Percentiles rank a stretch among this genome's conserved stretches.
Conservation (phyloP, 371 early-diverging fungal genomes). For the Mucor sp. region DNA sequence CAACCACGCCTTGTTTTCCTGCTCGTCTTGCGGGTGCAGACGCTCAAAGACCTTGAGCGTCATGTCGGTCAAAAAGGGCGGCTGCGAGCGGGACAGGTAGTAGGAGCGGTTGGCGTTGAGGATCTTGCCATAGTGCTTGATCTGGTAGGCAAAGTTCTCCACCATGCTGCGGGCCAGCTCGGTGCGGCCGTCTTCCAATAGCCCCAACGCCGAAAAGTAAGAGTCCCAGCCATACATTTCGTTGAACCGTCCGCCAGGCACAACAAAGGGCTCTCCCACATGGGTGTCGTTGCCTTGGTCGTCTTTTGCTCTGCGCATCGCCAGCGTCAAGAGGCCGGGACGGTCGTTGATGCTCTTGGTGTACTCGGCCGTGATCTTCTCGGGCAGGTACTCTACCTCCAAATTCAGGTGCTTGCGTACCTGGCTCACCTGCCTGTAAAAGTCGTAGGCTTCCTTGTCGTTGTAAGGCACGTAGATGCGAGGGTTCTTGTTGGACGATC, state of each 20-base stretch:
- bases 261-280: constrained; percentile 90
- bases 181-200: constrained; percentile 81
- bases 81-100: constrained; percentile 95
- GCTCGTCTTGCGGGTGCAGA: constrained; percentile 51
- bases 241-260: constrained; percentile 98
- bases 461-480: constrained; percentile 90
- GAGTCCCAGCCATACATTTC: constrained; percentile 99
- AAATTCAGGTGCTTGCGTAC: constrained; percentile 75
- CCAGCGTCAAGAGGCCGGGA: constrained; percentile 91
- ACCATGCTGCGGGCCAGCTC: constrained; percentile 93
- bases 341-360: constrained; percentile 88
- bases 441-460: constrained; percentile 77
- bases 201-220: constrained; percentile 92
- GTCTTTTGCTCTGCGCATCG: constrained; percentile 64
- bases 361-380: constrained; percentile 86
- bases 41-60: constrained; percentile 76
- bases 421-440: constrained; percentile 73
- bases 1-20: constrained; percentile 77
- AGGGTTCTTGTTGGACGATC: constrained; percentile 73
- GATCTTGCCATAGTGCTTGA: constrained; percentile 97
- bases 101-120: constrained; percentile 97
- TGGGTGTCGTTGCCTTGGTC: constrained; percentile 56
- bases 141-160: constrained; percentile 95
- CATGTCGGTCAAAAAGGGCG: constrained; percentile 98
- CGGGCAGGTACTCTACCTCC: constrained; percentile 82